Evolutionary conservation across 805 yeast genomes (phyloP), one percentile per base, ranked within the genome.

Genomic region (Saccharomycopsis sp.): DNA sequence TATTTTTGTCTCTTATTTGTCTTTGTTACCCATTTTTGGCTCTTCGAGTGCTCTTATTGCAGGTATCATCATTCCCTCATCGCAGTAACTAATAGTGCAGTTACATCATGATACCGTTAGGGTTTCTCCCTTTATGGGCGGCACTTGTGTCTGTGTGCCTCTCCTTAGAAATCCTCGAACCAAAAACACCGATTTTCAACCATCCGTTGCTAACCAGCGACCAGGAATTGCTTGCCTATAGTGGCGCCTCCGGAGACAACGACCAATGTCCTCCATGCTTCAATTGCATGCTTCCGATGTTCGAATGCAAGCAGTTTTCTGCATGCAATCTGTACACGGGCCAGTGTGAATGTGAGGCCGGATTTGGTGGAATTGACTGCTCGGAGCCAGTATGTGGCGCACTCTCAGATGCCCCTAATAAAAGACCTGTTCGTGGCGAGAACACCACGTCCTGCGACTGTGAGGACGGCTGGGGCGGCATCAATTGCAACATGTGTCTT

Each of bases 361-460:
- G 99, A 0, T 94, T 86, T 73, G 97, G 97, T 2, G 97, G 98
- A 5, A 83, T 84, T 66, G 97, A 94, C 70, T 94, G 99, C 72
- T 80, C 90, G 1, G 80, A 81, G 65, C 97, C 99, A 1, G 72
- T 81, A 23, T 94, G 99, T 75, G 99, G 98, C 1, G 78, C 89
- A 0, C 75, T 92, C 17, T 72, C 84, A 0, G 84, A 82, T 62
- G 91, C 88, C 38, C 73, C 75, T 58, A 68, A 70, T 44, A 61
- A 67, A 25, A 78, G 98, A 59, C 96, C 96, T 0, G 64, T 79
- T 12, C 72, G 81, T 3, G 73, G 74, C 22, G 79, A 78, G 14
- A 71, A 77, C 0, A 66, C 67, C 12, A 64, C 66, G 38, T 64
- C 76, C 0, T 94, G 99, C 72, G 74, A 74, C 0, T 93, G 99